Conservation (phyloP, 345 rosid species). For the Melaleuca quinquenervia region DNA sequence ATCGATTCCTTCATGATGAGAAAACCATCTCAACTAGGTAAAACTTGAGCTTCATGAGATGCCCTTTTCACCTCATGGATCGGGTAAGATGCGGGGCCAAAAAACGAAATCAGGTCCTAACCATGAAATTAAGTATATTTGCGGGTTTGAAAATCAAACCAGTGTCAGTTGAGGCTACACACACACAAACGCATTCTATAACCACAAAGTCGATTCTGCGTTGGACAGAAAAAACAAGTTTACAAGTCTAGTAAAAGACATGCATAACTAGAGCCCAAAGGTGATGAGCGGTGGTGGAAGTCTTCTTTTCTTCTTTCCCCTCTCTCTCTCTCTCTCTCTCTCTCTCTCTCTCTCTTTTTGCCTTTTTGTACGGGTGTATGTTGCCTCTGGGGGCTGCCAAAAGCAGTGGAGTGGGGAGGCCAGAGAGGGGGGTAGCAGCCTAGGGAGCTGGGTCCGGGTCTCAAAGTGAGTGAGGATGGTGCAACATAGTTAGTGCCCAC, state of each 20-base stretch:
- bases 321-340: neutral
- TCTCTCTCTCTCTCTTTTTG: no score
- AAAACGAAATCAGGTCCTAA: neutral
- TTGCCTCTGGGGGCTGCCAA: neutral
- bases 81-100: neutral
- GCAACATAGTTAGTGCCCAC: neutral
- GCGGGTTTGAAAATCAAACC: neutral
- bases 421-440: neutral
- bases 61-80: neutral
- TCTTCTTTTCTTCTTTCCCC: neutral
- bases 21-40: neutral
- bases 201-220: neutral
- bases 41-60: neutral
- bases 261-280: neutral
- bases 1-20: neutral
- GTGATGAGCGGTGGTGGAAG: neutral
- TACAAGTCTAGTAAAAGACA: neutral
- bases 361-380: neutral
- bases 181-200: neutral
- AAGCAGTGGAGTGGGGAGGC: neutral
- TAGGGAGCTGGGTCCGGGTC: neutral
- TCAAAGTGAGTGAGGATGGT: neutral
- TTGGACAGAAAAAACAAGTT: neutral
- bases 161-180: neutral
- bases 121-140: neutral